Percentiles rank a stretch among this genome's conserved stretches.
Conservation (phyloP, 176 grass and related monocot genomes). For the Rhynchospora pubera region DNA sequence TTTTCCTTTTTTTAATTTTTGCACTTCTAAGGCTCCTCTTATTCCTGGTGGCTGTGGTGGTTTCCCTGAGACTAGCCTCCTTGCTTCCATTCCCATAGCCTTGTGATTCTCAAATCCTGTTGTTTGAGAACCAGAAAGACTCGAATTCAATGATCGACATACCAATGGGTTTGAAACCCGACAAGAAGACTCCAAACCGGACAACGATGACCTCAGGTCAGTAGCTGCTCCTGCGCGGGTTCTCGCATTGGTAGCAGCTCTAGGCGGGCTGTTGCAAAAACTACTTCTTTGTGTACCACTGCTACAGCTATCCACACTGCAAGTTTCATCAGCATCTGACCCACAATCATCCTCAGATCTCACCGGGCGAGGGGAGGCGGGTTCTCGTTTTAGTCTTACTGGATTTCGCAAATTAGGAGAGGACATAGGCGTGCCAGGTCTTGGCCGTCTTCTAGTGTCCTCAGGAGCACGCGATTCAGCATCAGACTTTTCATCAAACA, state of each 20-base stretch:
- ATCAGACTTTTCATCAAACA: constrained; percentile 49
- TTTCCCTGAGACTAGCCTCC: constrained; percentile 19
- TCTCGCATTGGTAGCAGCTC: constrained; percentile 22
- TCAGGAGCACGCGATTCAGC: constrained; percentile 1
- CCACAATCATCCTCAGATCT: constrained; percentile 9
- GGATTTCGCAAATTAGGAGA: not conserved
- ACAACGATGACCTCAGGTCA: constrained; percentile 69
- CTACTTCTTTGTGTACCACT: constrained; percentile 4
- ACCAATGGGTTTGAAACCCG: constrained; percentile 56
- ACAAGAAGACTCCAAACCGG: constrained; percentile 31
- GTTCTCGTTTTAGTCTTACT: not conserved
- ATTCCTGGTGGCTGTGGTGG: constrained; percentile 56
- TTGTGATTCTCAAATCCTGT: not conserved
- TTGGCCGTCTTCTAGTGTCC: constrained; percentile 1
- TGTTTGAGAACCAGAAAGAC: constrained; percentile 34
- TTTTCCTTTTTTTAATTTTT: constrained; percentile 46
- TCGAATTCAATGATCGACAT: constrained; percentile 63
- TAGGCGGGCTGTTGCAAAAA: constrained; percentile 71
- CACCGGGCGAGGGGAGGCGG: not conserved
- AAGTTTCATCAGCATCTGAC: constrained; percentile 53
- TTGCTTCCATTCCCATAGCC: constrained; percentile 12
- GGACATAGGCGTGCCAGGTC: constrained; percentile 26
- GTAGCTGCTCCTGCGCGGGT: constrained; percentile 31
- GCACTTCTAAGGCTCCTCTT: constrained; percentile 34
- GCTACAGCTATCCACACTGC: constrained; percentile 12